Evolutionary conservation across 2,329 filamentous ascomycete genomes (phyloP), one percentile per base, ranked within the genome.

Genomic region (Chrysoporthe austroafricana): DNA sequence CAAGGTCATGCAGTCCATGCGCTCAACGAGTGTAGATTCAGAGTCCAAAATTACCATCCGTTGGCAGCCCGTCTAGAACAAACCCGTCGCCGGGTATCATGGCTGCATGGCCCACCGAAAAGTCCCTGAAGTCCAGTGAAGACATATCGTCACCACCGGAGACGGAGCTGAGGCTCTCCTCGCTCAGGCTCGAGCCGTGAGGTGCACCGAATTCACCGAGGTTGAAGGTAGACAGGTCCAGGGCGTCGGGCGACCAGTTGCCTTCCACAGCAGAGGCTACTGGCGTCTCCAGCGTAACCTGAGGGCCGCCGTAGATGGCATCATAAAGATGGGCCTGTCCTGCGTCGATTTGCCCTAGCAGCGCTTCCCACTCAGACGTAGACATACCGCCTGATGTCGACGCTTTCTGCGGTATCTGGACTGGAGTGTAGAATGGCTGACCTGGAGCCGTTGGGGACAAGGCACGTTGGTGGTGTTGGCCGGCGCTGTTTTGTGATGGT

Each of bases 311-410:
- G 72, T 94, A 94, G 66, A 93, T 93, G 52, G 90, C 90, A 74
- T 93, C 90, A 77, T 93, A 96, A n/a, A 96, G 90, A 74, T 95
- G 96, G 64, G 90, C 88, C 71, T 90, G 86, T 0, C 92, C 92
- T 46, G 89, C 89, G 73, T 97, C 93, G 76, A 97, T 88, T 32
- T 90, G 90, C 4, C 91, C 90, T 1, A 97, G 84, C 0, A 97
- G 84, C 1, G 90, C 88, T 77, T 97, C 93, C 94, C 93, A 97
- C 73, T 96, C 92, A 0, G 88, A 83, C 9, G 89, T 81, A 0
- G 88, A 88, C 14, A 90, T 84, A 18, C 79, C 80, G 3, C 76
- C 70, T 74, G 72, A 50, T 73, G 72, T 32, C 13, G 63, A 48
- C 50, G 79, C 72, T 72, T 84, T 82, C 59, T 78, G 78, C 50